phyloP scores from a whole-genome alignment of 2,329 filamentous ascomycete species.

The Epichloe brachyelytri region DNA sequence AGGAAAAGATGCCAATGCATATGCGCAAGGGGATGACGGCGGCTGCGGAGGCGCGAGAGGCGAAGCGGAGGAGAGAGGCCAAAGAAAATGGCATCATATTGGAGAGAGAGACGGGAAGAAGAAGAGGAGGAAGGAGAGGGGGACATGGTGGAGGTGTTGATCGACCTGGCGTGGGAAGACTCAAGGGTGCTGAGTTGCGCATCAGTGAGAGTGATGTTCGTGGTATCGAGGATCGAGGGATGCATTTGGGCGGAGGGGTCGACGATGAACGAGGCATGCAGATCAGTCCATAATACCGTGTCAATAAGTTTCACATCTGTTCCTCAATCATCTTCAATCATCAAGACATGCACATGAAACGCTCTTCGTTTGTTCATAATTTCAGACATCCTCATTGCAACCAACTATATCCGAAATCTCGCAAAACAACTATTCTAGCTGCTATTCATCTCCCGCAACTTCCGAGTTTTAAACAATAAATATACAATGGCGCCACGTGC shows the following conservation, averaged over 20 bases:
- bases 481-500: conserved; percentile 17
- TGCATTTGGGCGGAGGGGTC: conserved; percentile 26
- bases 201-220: conserved; percentile 67
- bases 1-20: conserved; percentile 80
- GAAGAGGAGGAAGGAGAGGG: conserved; percentile 26
- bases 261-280: conserved; percentile 6
- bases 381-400: conserved; percentile 1
- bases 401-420: background rate
- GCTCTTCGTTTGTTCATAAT: conserved; percentile 9
- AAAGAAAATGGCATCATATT: conserved; percentile 83
- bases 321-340: background rate
- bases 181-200: conserved; percentile 66
- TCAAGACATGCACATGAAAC: background rate
- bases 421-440: background rate
- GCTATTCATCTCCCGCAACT: conserved; percentile 2
- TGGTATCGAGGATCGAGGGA: conserved; percentile 46
- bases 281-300: too few relatives aligned
- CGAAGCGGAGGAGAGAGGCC: conserved; percentile 62
- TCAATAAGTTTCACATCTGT: too few relatives aligned
- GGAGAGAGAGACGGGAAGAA: conserved; percentile 41
- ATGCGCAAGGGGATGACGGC: conserved; percentile 73
- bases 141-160: conserved; percentile 52
- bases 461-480: conserved; percentile 13
- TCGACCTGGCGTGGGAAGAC: conserved; percentile 65
- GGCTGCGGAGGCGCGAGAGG: conserved; percentile 53